These are phyloP conservation scores for Brettanomyces custersianus DNA, from an alignment of 805 yeast species.

Conservation along the genomic window DNA sequence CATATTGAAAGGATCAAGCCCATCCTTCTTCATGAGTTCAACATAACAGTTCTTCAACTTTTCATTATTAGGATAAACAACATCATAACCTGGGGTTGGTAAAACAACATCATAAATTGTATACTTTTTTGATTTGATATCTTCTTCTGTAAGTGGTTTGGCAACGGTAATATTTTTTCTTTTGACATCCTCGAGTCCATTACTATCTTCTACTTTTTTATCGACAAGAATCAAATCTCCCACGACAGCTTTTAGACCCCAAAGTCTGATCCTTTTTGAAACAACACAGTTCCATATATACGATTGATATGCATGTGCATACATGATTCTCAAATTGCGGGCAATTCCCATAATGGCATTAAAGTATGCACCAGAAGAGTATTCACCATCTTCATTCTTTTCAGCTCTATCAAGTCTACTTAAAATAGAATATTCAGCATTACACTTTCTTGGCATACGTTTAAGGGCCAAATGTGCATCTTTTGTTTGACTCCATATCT, in stretches of 20 bases:
- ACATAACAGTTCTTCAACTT: slow-evolving; percentile 52
- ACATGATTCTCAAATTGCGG: slow-evolving; percentile 85
- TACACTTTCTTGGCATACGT: slow-evolving; percentile 79
- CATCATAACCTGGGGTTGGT: slow-evolving; percentile 96
- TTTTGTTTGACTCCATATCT: slow-evolving; percentile 65
- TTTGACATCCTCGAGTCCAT: slow-evolving; percentile 63
- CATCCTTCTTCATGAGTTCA: slow-evolving; percentile 69
- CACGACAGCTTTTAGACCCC: slow-evolving; percentile 59
- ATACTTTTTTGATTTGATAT: slow-evolving; percentile 47
- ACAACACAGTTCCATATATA: slow-evolving; percentile 89
- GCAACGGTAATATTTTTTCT: slow-evolving; percentile 54
- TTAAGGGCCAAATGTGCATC: slow-evolving; percentile 59
- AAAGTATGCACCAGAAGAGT: slow-evolving; percentile 49
- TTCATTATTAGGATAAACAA: slow-evolving; percentile 71
- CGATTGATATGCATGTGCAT: slow-evolving; percentile 96
- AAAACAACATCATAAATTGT: slow-evolving; percentile 77
- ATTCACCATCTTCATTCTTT: slow-evolving; percentile 37
- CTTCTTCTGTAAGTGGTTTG: slow-evolving; percentile 66
- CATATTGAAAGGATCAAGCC: slow-evolving; percentile 80
- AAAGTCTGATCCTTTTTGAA: slow-evolving; percentile 61
- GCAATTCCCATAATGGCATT: slow-evolving; percentile 85
- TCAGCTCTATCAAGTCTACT: slow-evolving; percentile 46
- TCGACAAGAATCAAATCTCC: slow-evolving; percentile 71
- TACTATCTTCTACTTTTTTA: slow-evolving; percentile 28
- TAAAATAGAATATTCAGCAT: slow-evolving; percentile 75